These are phyloP conservation scores for Mycosarcoma mackinlayi DNA, from an alignment of 1,284 basidiomycete species.

Conservation along the genomic window DNA sequence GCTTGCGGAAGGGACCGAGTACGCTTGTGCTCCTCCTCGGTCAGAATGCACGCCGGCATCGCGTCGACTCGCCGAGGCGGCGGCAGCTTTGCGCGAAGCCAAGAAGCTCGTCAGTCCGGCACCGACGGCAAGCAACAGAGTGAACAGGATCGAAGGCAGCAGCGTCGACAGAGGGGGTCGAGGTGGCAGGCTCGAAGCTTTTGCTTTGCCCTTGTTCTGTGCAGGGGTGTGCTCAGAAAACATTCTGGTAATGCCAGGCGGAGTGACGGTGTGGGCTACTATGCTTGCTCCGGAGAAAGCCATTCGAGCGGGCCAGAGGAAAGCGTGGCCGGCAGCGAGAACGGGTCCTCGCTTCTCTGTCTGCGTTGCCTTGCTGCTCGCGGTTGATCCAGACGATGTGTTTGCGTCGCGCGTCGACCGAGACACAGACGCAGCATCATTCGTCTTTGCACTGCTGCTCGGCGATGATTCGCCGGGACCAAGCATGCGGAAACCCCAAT, in stretches of 20 bases:
- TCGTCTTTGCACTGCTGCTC: background rate
- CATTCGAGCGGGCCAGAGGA: slow-evolving; percentile 37
- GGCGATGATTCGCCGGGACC: slow-evolving; percentile 2
- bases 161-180: slow-evolving; percentile 57
- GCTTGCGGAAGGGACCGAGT: background rate
- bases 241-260: slow-evolving; percentile 14
- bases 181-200: slow-evolving; percentile 42
- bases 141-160: slow-evolving; percentile 58
- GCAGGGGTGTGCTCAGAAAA: slow-evolving; percentile 3
- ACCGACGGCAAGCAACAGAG: slow-evolving; percentile 54
- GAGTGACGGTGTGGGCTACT: slow-evolving; percentile 24
- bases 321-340: slow-evolving; percentile 5
- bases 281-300: slow-evolving; percentile 22
- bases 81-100: slow-evolving; percentile 21
- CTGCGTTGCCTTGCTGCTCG: background rate
- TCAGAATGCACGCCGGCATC: slow-evolving; percentile 3
- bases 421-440: slow-evolving; percentile 1
- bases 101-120: slow-evolving; percentile 51
- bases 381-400: background rate
- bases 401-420: slow-evolving; percentile 1
- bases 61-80: background rate
- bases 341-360: slow-evolving; percentile 5
- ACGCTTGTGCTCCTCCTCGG: background rate
- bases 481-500: slow-evolving; percentile 52
- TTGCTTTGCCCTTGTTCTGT: slow-evolving; percentile 4